Percentiles rank a stretch among this genome's conserved stretches.
These are phyloP conservation scores for Crithidia bombi DNA, from an alignment of 208 protist species.

Conservation along the genomic window DNA sequence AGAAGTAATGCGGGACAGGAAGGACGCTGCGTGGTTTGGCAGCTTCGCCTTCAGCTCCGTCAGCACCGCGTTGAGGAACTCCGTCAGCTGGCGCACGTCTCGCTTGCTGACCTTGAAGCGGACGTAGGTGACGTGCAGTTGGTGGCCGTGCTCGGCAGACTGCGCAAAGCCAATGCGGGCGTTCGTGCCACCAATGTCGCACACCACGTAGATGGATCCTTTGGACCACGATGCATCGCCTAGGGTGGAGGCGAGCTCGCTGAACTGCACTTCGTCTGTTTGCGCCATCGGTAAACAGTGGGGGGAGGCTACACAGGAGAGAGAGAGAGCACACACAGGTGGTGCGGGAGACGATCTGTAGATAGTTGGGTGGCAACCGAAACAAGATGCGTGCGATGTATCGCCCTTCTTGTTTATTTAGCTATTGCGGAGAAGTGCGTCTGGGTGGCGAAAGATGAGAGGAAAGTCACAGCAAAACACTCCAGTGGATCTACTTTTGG, in stretches of 20 bases:
- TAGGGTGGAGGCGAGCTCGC: slow-evolving; percentile 40
- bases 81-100: slow-evolving; percentile 47
- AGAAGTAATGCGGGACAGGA: slow-evolving; percentile 47
- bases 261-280: slow-evolving; percentile 37
- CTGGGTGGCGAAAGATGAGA: no score
- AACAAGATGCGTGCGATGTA: no score
- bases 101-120: slow-evolving; percentile 58
- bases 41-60: slow-evolving; percentile 31
- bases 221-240: slow-evolving; percentile 31
- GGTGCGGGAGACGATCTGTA: no score
- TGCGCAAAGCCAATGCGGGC: slow-evolving; percentile 69
- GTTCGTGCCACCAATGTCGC: slow-evolving; percentile 76
- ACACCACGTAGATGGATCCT: slow-evolving; percentile 63
- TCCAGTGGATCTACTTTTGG: no score
- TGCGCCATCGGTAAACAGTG: slow-evolving; percentile 8
- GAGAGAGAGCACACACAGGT: no score
- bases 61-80: slow-evolving; percentile 56
- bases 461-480: no score
- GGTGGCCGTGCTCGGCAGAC: slow-evolving; percentile 1
- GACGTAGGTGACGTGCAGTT: slow-evolving; percentile 42
- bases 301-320: no score
- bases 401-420: no score
- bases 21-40: slow-evolving; percentile 16
- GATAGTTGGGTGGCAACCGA: no score
- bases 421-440: no score